Evolutionary conservation across 768 basidiomycete genomes (phyloP).

Genomic region (Phaeotremella fagi): DNA sequence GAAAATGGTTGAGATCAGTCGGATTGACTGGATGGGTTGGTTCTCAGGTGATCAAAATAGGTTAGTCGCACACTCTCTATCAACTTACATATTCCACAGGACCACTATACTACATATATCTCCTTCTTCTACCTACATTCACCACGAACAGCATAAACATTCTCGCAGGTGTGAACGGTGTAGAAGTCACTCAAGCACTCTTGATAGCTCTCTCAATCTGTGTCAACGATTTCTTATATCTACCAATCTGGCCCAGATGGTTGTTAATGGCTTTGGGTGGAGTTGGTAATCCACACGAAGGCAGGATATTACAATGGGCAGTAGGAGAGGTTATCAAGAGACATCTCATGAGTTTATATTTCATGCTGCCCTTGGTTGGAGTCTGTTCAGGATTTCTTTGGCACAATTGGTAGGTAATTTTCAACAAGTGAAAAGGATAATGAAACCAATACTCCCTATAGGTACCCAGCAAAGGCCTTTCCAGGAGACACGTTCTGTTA

Average conservation of each 20-base stretch:
- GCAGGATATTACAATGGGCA: slow-evolving; percentile 36
- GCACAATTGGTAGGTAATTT: slow-evolving; percentile 78
- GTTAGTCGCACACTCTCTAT: slow-evolving; percentile 49
- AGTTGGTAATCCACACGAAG: slow-evolving; percentile 37
- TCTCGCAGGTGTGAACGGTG: slow-evolving; percentile 93
- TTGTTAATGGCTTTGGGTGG: slow-evolving; percentile 14
- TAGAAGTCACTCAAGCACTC: slow-evolving; percentile 88
- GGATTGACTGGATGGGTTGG: slow-evolving; percentile 52
- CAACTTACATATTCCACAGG: slow-evolving; percentile 53
- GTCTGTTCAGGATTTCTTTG: slow-evolving; percentile 86
- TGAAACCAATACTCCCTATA: slow-evolving; percentile 42
- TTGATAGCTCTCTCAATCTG: slow-evolving; percentile 87
- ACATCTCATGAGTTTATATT: slow-evolving; percentile 93
- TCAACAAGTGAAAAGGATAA: not conserved
- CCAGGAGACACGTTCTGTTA: slow-evolving; percentile 98
- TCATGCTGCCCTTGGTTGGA: slow-evolving; percentile 90
- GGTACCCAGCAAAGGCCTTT: slow-evolving; percentile 94
- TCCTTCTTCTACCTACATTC: slow-evolving; percentile 92
- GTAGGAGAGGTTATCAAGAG: slow-evolving; percentile 72
- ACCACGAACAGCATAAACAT: slow-evolving; percentile 98
- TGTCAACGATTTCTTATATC: slow-evolving; percentile 84
- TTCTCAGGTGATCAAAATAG: slow-evolving; percentile 77
- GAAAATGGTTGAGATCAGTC: slow-evolving; percentile 47
- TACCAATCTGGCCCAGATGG: slow-evolving; percentile 58
- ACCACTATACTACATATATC: slow-evolving; percentile 91